A percentile compares a stretch with the other conserved stretches of the same genome.
Evolutionary conservation across 345 rosid species (phyloP).

Genomic region (Sonneratia alba): DNA sequence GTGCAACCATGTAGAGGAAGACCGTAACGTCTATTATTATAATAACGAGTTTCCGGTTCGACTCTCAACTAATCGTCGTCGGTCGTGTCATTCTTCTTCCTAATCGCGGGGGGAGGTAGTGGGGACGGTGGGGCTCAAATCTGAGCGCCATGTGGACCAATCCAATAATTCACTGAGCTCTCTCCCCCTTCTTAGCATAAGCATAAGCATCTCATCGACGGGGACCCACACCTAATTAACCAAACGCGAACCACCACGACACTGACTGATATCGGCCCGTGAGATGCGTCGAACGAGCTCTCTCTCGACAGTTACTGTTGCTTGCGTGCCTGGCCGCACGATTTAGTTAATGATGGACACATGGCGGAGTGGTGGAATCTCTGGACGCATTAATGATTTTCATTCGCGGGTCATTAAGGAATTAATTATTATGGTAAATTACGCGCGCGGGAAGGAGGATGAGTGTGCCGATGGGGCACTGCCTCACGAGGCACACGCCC

Average conservation of each 20-base stretch:
- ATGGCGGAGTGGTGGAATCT: neutral
- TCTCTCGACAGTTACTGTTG: no score
- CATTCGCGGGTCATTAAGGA: neutral
- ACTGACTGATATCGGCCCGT: no score
- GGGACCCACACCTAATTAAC: no score
- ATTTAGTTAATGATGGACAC: neutral
- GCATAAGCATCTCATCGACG: no score
- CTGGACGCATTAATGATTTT: neutral
- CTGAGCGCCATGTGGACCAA: no score
- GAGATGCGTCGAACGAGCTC: no score
- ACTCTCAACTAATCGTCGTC: neutral
- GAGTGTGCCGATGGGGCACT: neutral
- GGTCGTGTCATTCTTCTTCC: neutral
- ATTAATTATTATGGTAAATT: neutral
- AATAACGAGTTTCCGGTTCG: neutral
- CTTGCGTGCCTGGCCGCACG: neutral
- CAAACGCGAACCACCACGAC: no score
- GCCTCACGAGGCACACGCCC: neutral
- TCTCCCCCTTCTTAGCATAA: no score
- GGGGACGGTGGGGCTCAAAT: no score
- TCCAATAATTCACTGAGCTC: no score
- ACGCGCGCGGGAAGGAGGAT: neutral
- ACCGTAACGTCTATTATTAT: neutral
- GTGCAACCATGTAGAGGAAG: neutral
- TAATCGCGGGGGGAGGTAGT: neutral